These are phyloP conservation scores for Bipolaris victoriae DNA, from an alignment of 2,329 filamentous ascomycete species.

Conservation along the genomic window DNA sequence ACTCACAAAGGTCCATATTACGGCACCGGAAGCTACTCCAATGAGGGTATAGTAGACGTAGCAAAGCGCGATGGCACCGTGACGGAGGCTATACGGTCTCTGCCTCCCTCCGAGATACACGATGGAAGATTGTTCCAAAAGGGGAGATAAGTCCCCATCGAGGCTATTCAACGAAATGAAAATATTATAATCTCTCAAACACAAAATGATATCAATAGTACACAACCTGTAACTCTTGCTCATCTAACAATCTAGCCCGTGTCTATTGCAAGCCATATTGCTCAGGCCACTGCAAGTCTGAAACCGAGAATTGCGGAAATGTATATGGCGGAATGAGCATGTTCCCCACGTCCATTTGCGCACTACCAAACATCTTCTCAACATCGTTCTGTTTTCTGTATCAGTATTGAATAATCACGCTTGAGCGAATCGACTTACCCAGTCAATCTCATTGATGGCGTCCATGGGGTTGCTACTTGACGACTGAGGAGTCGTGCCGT, in stretches of 20 bases:
- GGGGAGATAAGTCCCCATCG: not conserved
- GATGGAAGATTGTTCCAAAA: conserved; percentile 5
- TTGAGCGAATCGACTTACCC: conserved; percentile 58
- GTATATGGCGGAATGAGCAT: conserved; percentile 46
- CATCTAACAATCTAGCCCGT: not conserved
- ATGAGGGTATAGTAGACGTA: not conserved
- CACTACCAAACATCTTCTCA: conserved; percentile 53
- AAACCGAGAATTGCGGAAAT: conserved; percentile 39
- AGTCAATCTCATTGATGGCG: conserved; percentile 63
- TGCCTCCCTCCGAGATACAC: conserved; percentile 6
- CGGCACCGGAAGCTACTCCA: not conserved
- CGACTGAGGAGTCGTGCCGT: conserved; percentile 2
- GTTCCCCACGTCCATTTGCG: conserved; percentile 32
- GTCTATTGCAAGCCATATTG: not conserved
- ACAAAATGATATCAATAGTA: not conserved
- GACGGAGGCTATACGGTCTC: not conserved
- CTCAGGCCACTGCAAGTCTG: conserved; percentile 31
- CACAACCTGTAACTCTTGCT: no score
- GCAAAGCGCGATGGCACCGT: not conserved
- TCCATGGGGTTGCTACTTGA: conserved; percentile 31
- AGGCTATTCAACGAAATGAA: not conserved
- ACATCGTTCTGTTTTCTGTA: conserved; percentile 51
- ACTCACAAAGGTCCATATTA: not conserved
- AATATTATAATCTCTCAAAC: not conserved
- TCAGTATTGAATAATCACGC: conserved; percentile 4